Evolutionary conservation across 2,329 filamentous ascomycete species (phyloP).

Genomic region (Monosporascus sp.): DNA sequence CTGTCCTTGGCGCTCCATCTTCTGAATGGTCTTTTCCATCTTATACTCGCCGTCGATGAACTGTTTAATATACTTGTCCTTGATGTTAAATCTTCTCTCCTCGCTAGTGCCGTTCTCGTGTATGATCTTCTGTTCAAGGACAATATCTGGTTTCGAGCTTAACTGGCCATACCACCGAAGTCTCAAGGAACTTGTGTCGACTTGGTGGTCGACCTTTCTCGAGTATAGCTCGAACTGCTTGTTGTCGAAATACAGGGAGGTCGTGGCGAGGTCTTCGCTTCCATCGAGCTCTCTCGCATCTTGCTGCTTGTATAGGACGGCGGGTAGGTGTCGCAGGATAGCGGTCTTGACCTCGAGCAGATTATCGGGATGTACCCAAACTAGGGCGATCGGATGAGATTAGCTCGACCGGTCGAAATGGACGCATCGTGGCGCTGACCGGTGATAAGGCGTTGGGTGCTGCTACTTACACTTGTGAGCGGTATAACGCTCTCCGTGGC

Average conservation of each 20-base stretch:
- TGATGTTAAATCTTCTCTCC: constrained; percentile 77
- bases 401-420: neutral
- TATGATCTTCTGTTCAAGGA: constrained; percentile 84
- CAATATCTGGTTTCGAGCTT: constrained; percentile 69
- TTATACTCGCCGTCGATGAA: constrained; percentile 85
- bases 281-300: constrained; percentile 76
- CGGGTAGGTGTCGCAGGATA: constrained; percentile 82
- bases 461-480: constrained; percentile 72
- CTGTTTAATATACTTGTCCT: constrained; percentile 86
- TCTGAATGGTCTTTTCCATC: constrained; percentile 84
- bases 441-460: neutral
- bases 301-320: constrained; percentile 89
- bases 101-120: constrained; percentile 70
- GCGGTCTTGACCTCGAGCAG: constrained; percentile 94
- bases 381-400: constrained; percentile 35
- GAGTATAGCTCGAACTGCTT: constrained; percentile 79
- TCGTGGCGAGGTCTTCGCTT: constrained; percentile 81
- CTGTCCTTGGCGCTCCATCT: constrained; percentile 74
- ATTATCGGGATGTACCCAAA: constrained; percentile 96
- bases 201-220: constrained; percentile 71
- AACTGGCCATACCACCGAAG: constrained; percentile 90
- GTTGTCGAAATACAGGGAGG: constrained; percentile 94
- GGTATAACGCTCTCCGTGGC: constrained; percentile 67
- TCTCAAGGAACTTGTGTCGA: constrained; percentile 75
- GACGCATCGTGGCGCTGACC: neutral